These are phyloP conservation scores for Bremia lactucae DNA, from an alignment of 352 stramenopile species.

Conservation along the genomic window DNA sequence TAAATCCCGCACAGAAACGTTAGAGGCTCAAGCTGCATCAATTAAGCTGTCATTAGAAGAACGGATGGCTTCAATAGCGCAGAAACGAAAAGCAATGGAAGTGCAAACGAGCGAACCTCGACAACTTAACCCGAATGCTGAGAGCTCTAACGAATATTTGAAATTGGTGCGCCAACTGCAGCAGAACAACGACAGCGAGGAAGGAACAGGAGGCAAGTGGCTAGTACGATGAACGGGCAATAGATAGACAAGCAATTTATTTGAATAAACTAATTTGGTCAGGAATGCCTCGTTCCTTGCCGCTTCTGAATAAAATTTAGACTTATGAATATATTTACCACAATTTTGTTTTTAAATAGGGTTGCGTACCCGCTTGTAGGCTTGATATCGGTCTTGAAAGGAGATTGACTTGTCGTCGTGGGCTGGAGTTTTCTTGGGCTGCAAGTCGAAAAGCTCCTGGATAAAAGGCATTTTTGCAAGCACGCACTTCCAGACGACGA, in stretches of 20 bases:
- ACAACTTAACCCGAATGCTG: slow-evolving; percentile 3
- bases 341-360: no score
- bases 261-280: slow-evolving; percentile 5
- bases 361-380: slow-evolving; percentile 53
- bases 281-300: slow-evolving; percentile 23
- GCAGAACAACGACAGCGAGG: slow-evolving; percentile 39
- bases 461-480: slow-evolving; percentile 77
- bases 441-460: slow-evolving; percentile 77
- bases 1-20: slow-evolving; percentile 15
- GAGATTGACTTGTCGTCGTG: slow-evolving; percentile 41
- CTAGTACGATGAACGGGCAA: slow-evolving; percentile 35
- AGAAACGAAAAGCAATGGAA: slow-evolving; percentile 39
- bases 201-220: slow-evolving; percentile 48
- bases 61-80: slow-evolving; percentile 48
- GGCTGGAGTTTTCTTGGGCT: slow-evolving; percentile 36
- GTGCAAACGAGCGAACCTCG: slow-evolving; percentile 16
- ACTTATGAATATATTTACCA: slow-evolving; percentile 4
- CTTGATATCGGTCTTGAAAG: slow-evolving; percentile 63
- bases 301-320: slow-evolving; percentile 34
- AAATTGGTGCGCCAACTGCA: slow-evolving; percentile 54
- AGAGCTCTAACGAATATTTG: slow-evolving; percentile 44
- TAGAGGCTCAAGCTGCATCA: slow-evolving; percentile 3
- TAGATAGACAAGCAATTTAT: slow-evolving; percentile 13
- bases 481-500: slow-evolving; percentile 80
- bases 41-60: slow-evolving; percentile 31